Evolutionary conservation across 768 basidiomycete genomes (phyloP), one percentile per base, ranked within the genome.

Genomic region (Auricularia sp.): DNA sequence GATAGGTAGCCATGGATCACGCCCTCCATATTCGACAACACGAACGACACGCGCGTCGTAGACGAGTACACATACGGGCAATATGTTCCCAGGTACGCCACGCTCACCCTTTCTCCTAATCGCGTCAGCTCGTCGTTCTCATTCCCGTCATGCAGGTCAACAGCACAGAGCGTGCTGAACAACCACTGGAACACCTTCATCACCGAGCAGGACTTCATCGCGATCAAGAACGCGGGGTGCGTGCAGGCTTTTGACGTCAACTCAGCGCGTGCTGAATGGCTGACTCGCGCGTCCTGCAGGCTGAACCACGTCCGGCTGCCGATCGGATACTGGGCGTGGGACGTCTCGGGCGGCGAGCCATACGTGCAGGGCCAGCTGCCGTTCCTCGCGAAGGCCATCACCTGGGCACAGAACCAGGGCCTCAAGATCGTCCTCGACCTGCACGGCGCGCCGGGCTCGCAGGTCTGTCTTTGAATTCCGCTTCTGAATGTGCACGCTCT

Each of bases 301-400:
- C 77, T 92, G 62, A 93, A 91, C 71, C 90, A 91, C 73, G 87
- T 93, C 64, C 84, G 91, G 58, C 70, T 93, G 43, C 91, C 91
- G 14, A 90, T 95, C 54, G 93, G 92, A 12, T 96, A 90, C 73
- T 95, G 91, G 91, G 91, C 89, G 1, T 92, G 87, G 69, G 91
- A 94, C 65, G 84, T 92, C 42, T 80, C 82, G 23, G 78, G 79
- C 12, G 90, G 90, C 3, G 88, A 93, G 69, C 92, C 91, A 6
- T 92, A 81, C 72, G 83, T 90, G 65, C 82, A 84, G 74, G 90
- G 90, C 12, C 90, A 91, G 72, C 76, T 88, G 39, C 80, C 84
- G 21, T 91, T 87, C 74, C 76, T 92, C 23, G 67, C 77, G 66
- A 81, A 84, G 47, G 90, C 89, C 7, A 80, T 89, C 56, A 72